Percentiles rank a stretch among this genome's conserved stretches.
Evolutionary conservation across 75 land plant genomes (phyloP).

Genomic region (Cryptomeria japonica): DNA sequence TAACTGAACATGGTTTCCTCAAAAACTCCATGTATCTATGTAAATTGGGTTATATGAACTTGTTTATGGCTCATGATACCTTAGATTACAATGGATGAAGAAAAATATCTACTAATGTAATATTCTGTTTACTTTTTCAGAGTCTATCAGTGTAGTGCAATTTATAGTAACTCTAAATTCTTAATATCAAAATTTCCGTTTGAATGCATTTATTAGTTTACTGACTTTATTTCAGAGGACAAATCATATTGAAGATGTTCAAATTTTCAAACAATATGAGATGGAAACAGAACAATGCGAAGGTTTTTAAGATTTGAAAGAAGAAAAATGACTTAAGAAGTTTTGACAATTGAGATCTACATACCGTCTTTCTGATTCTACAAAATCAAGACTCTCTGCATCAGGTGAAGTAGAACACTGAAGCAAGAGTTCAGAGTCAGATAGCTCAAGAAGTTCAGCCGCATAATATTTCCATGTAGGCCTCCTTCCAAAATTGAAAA

Average conservation of each 20-base stretch:
- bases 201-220: neutral
- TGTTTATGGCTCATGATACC: neutral
- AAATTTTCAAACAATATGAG: neutral
- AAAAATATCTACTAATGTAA: neutral
- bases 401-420: slow-evolving; percentile 60
- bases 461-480: slow-evolving; percentile 21
- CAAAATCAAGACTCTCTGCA: slow-evolving; percentile 67
- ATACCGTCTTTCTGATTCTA: slow-evolving; percentile 54
- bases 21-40: neutral
- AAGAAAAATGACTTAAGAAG: neutral
- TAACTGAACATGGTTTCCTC: neutral
- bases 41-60: neutral
- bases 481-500: slow-evolving; percentile 1
- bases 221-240: neutral
- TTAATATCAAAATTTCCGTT: neutral
- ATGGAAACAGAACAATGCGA: neutral
- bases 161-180: neutral
- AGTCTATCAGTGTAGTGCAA: neutral
- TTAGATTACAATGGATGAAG: neutral
- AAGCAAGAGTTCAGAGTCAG: slow-evolving; percentile 48
- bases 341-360: neutral
- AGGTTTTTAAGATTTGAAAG: neutral
- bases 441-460: slow-evolving; percentile 27
- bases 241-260: neutral
- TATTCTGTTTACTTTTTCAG: neutral